phyloP scores from a whole-genome alignment of 257 asterid species.

The Lithospermum erythrorhizon region DNA sequence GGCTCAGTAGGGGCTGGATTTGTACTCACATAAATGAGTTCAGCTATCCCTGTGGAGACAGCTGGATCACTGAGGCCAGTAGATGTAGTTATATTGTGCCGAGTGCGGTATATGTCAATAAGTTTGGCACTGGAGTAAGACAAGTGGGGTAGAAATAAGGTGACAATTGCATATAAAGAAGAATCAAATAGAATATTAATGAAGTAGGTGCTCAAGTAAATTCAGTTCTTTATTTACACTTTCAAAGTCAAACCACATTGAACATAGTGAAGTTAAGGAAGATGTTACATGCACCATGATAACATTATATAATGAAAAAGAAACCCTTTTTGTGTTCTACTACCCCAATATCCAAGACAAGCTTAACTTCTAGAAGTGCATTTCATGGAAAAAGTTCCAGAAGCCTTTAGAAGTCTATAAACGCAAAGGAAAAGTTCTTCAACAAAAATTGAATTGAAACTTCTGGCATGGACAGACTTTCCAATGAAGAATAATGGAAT shows the following conservation, averaged over 20 bases:
- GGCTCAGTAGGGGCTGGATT: slow-evolving; percentile 56
- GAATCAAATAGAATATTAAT: background rate
- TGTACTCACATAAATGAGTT: slow-evolving; percentile 82
- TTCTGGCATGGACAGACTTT: background rate
- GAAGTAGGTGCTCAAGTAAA: background rate
- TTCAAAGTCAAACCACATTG: background rate
- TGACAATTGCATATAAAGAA: slow-evolving; percentile 14
- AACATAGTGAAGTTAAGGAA: background rate
- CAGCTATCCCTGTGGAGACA: slow-evolving; percentile 95
- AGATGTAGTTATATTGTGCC: slow-evolving; percentile 94
- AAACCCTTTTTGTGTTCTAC: background rate
- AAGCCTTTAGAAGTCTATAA: background rate
- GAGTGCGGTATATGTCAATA: slow-evolving; percentile 88
- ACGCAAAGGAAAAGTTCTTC: background rate
- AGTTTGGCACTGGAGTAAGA: slow-evolving; percentile 71
- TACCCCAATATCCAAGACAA: no score
- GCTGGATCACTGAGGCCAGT: slow-evolving; percentile 95
- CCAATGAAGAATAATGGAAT: background rate
- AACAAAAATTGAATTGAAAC: background rate
- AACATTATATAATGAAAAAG: no score
- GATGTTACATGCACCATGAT: no score
- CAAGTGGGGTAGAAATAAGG: slow-evolving; percentile 7
- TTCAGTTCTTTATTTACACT: background rate
- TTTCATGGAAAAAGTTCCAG: no score
- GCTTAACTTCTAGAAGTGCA: no score